Conservation (phyloP, 2,329 filamentous ascomycete genomes). For the Aspergillus japonicus region DNA sequence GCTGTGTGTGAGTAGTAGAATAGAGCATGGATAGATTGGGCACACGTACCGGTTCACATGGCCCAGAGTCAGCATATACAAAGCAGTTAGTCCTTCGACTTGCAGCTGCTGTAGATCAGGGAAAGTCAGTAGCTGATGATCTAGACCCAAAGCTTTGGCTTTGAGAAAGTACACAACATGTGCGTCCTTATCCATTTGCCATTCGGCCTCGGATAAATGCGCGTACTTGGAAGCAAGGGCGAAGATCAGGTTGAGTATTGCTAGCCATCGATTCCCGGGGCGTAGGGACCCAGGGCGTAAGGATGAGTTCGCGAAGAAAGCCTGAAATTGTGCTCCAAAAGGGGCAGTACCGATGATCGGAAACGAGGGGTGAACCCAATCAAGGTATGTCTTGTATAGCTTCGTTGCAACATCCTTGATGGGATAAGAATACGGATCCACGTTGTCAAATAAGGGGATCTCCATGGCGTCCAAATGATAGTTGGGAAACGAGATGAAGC, state of each 20-base stretch:
- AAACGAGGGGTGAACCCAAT: conserved; percentile 45
- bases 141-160: conserved; percentile 40
- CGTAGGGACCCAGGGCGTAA: conserved; percentile 38
- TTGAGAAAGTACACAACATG: conserved; percentile 44
- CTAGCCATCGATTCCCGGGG: conserved; percentile 43
- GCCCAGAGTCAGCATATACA: conserved; percentile 42
- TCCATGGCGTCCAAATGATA: conserved; percentile 45
- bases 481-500: conserved; percentile 30
- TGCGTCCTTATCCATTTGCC: conserved; percentile 37
- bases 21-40: background rate
- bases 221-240: conserved; percentile 44
- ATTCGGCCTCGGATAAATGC: conserved; percentile 38
- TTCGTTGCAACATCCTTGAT: conserved; percentile 37
- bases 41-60: conserved; percentile 44
- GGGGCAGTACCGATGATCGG: conserved; percentile 44
- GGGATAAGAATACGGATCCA: conserved; percentile 40
- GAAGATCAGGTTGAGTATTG: conserved; percentile 47
- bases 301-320: conserved; percentile 35
- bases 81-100: conserved; percentile 42
- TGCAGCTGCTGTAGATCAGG: conserved; percentile 46
- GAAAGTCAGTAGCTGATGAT: conserved; percentile 41
- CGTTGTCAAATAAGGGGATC: conserved; percentile 34
- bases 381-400: conserved; percentile 43
- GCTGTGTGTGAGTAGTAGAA: background rate
- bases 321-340: conserved; percentile 44